These are phyloP conservation scores for Polyplosphaeria fusca DNA, from an alignment of 495 filamentous ascomycete species.

Conservation along the genomic window DNA sequence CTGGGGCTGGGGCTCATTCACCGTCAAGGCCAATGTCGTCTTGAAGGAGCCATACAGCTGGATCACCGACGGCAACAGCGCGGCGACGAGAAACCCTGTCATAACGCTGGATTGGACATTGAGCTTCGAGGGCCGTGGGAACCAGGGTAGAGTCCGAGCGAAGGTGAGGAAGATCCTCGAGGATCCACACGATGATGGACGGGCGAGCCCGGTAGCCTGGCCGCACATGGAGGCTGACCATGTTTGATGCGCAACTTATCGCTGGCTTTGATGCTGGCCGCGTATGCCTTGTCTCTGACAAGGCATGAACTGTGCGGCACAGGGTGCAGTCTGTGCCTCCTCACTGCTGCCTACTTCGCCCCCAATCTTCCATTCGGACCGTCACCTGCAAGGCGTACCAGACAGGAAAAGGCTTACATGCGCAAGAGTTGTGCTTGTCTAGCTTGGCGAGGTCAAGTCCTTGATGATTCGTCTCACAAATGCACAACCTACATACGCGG, in stretches of 20 bases:
- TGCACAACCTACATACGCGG: too few relatives aligned
- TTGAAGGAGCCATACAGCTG: slow-evolving; percentile 30
- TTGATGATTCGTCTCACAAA: too few relatives aligned
- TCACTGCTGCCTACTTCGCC: too few relatives aligned
- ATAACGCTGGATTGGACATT: slow-evolving; percentile 33
- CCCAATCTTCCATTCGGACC: too few relatives aligned
- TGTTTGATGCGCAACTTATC: not conserved
- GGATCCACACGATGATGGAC: not conserved
- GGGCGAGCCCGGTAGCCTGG: not conserved
- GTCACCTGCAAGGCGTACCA: too few relatives aligned
- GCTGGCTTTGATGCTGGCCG: slow-evolving; percentile 1
- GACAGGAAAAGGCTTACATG: too few relatives aligned
- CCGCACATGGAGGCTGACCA: slow-evolving; percentile 3
- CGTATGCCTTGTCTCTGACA: too few relatives aligned
- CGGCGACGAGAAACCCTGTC: slow-evolving; percentile 4
- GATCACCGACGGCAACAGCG: slow-evolving; percentile 23
- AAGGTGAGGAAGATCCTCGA: slow-evolving; percentile 27
- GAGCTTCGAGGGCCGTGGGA: slow-evolving; percentile 30
- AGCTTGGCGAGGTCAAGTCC: too few relatives aligned
- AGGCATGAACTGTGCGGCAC: too few relatives aligned
- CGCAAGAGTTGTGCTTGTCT: too few relatives aligned
- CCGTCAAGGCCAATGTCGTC: slow-evolving; percentile 19
- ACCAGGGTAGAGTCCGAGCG: slow-evolving; percentile 25
- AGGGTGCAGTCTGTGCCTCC: too few relatives aligned
- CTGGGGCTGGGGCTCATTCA: slow-evolving; percentile 35